These are phyloP conservation scores for Taxillus chinensis DNA, from an alignment of 164 flowering plant genomes.

Conservation along the genomic window DNA sequence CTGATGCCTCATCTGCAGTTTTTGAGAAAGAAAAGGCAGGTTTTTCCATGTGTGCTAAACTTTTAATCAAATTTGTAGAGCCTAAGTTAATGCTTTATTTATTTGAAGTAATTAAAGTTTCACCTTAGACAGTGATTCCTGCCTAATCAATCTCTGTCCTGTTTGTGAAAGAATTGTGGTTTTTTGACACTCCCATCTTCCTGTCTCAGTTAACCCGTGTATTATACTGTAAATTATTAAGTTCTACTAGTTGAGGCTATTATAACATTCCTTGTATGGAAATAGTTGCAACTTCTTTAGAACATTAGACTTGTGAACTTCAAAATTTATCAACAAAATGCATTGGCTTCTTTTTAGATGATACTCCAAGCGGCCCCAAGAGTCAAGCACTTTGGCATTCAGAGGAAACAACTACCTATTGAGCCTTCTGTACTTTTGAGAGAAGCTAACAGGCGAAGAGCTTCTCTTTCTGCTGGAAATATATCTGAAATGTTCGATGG, in stretches of 20 bases:
- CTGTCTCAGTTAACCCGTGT: neutral
- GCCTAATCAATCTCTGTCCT: too few species aligned
- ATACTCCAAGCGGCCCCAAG: constrained; percentile 66
- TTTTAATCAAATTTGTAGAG: too few species aligned
- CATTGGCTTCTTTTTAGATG: constrained; percentile 30
- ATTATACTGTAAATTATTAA: neutral
- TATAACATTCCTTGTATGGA: neutral
- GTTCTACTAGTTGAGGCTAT: neutral
- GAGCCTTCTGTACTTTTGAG: constrained; percentile 85
- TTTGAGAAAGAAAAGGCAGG: constrained; percentile 82
- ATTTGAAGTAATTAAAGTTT: neutral
- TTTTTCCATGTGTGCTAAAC: constrained; percentile 7
- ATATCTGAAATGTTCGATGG: constrained; percentile 63
- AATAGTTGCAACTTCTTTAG: neutral
- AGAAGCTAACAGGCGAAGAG: constrained; percentile 93
- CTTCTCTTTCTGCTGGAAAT: constrained; percentile 94
- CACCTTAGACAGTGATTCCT: too few species aligned
- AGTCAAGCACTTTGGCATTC: constrained; percentile 73
- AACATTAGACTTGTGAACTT: neutral
- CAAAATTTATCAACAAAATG: neutral
- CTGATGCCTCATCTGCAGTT: constrained; percentile 76
- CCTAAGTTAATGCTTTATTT: neutral
- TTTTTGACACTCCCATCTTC: too few species aligned
- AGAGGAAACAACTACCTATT: constrained; percentile 83
- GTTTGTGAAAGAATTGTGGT: too few species aligned